Evolutionary conservation across 495 filamentous ascomycete genomes (phyloP).

Genomic region (Endocarpon pusillum): DNA sequence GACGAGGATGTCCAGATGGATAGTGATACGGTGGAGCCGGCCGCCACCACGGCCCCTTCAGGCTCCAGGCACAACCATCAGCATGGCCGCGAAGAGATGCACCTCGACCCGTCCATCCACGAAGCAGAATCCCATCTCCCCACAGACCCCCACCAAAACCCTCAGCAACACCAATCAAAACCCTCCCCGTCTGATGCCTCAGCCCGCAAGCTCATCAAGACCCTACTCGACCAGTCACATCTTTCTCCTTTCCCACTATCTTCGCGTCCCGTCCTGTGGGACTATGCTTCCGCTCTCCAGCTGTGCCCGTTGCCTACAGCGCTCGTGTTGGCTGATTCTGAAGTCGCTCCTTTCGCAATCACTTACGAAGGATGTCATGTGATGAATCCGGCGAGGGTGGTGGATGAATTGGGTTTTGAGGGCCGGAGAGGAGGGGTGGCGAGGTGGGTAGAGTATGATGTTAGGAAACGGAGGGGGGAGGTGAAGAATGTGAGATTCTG

Average conservation of each 20-base stretch:
- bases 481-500: constrained; percentile 34
- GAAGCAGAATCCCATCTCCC: constrained; percentile 7
- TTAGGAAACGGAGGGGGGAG: constrained; percentile 36
- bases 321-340: constrained; percentile 64
- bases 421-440: constrained; percentile 43
- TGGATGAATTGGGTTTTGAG: too few relatives aligned
- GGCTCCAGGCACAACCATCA: too few relatives aligned
- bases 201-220: constrained; percentile 78
- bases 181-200: too few relatives aligned
- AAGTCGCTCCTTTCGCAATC: constrained; percentile 61
- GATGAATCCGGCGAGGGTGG: constrained; percentile 74
- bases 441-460: constrained; percentile 75
- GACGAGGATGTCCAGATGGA: constrained; percentile 3
- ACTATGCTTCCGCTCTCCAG: constrained; percentile 53
- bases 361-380: constrained; percentile 93
- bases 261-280: constrained; percentile 72
- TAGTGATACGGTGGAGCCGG: constrained; percentile 18
- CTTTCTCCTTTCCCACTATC: constrained; percentile 69
- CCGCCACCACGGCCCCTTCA: constrained; percentile 14
- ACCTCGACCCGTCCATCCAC: constrained; percentile 22
- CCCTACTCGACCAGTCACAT: constrained; percentile 80
- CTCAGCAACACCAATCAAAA: constrained; percentile 30
- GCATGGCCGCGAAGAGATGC: constrained; percentile 27
- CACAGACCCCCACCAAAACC: constrained; percentile 17
- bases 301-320: constrained; percentile 80